A percentile compares a stretch with the other conserved stretches of the same genome.
Conservation (phyloP, 2,329 filamentous ascomycete species). For the Plenodomus tracheiphilus region DNA sequence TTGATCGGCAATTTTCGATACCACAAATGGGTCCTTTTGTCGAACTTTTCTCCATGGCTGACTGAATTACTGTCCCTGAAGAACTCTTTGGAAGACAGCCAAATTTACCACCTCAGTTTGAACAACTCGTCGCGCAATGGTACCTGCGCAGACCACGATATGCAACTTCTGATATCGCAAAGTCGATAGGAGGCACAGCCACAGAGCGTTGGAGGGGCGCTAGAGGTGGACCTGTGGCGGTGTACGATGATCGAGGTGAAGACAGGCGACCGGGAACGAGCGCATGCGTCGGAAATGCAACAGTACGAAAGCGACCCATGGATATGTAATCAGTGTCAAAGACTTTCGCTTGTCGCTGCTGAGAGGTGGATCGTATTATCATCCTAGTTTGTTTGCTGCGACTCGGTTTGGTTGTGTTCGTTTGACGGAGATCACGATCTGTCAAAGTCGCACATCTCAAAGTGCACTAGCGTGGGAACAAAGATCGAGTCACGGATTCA, state of each 20-base stretch:
- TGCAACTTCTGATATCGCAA: no score
- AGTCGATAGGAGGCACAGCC: background rate
- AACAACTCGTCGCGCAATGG: no score
- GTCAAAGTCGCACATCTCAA: background rate
- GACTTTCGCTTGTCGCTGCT: no score
- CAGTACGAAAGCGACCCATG: no score
- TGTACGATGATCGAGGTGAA: background rate
- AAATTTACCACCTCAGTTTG: no score
- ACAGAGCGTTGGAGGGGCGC: background rate
- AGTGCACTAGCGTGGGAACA: constrained; percentile 26
- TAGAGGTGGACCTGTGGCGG: background rate
- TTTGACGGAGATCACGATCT: constrained; percentile 12
- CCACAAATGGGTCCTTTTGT: constrained; percentile 50
- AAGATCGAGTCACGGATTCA: constrained; percentile 26
- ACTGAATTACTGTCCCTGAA: background rate
- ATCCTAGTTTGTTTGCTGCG: background rate
- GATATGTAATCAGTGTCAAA: no score
- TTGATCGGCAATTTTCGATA: constrained; percentile 69
- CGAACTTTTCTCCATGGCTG: background rate
- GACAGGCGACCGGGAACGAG: background rate
- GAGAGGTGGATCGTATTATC: no score
- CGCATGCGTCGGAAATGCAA: no score
- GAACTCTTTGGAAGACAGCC: no score
- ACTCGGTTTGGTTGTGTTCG: background rate
- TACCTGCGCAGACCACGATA: no score